A percentile compares a stretch with the other conserved stretches of the same genome.
phyloP scores from a whole-genome alignment of 2,329 filamentous ascomycete species.

The Beauveria pseudobassiana region DNA sequence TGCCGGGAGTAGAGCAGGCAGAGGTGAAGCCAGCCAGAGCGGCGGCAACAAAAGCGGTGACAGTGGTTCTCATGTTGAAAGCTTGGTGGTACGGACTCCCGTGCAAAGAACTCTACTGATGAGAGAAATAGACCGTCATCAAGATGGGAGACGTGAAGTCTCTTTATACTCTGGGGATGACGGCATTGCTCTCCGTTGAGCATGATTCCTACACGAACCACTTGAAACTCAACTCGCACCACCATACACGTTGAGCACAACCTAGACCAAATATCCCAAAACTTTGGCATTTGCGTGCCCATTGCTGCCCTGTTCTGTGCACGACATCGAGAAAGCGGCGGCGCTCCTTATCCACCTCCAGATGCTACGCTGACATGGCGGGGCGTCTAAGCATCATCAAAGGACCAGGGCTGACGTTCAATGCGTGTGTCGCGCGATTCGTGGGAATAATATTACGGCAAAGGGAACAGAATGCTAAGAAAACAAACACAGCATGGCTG shows the following conservation, averaged over 20 bases:
- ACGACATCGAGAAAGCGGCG: background rate
- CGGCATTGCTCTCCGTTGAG: background rate
- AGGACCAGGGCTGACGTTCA: background rate
- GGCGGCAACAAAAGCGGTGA: constrained; percentile 10
- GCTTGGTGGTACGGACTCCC: background rate
- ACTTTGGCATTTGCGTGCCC: background rate
- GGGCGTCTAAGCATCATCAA: background rate
- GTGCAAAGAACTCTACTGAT: background rate
- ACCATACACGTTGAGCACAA: background rate
- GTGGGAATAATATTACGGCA: background rate
- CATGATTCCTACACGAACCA: background rate
- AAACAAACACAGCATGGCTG: background rate
- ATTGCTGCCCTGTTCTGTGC: background rate
- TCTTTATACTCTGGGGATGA: background rate
- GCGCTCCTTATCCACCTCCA: background rate
- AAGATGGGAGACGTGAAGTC: background rate
- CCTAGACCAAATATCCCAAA: background rate
- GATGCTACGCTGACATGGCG: constrained; percentile 11
- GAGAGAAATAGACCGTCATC: background rate
- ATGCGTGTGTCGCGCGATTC: background rate
- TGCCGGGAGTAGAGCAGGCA: constrained; percentile 16
- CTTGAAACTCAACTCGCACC: background rate
- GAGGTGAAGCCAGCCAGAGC: constrained; percentile 13
- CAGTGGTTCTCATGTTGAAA: constrained; percentile 15
- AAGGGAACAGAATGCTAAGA: background rate